These are phyloP conservation scores for Cladophialophora immunda DNA, from an alignment of 2,329 filamentous ascomycete genomes.

Conservation along the genomic window DNA sequence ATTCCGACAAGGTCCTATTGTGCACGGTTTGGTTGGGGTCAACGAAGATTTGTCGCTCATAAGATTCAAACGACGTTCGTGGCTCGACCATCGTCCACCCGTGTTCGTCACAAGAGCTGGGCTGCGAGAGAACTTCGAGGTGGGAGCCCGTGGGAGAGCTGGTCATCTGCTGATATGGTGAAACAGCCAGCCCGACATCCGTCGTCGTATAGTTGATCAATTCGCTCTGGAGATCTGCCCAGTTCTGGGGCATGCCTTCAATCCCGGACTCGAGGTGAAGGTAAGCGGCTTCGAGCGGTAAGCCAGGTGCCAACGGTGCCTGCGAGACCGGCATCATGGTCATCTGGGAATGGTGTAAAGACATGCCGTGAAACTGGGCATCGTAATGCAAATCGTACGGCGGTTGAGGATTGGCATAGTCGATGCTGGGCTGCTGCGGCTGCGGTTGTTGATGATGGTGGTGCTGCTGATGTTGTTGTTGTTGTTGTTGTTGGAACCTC, in stretches of 20 bases:
- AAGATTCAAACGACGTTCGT: constrained; percentile 75
- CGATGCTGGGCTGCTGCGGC: constrained; percentile 27
- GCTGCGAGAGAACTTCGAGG: constrained; percentile 84
- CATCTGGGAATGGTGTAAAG: constrained; percentile 59
- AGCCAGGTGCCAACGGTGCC: constrained; percentile 66
- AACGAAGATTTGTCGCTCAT: constrained; percentile 76
- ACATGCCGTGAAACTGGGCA: constrained; percentile 63
- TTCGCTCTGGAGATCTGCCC: constrained; percentile 80
- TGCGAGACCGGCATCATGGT: constrained; percentile 66
- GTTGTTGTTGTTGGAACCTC: constrained; percentile 52
- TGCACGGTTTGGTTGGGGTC: constrained; percentile 92
- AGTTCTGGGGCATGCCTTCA: constrained; percentile 74
- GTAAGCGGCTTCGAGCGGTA: constrained; percentile 72
- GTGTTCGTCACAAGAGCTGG: constrained; percentile 81
- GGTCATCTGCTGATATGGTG: constrained; percentile 53
- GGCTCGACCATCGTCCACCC: constrained; percentile 86
- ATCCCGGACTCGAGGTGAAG: constrained; percentile 60
- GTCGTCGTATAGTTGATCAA: constrained; percentile 64
- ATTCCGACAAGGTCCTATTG: constrained; percentile 85
- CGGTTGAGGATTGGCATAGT: constrained; percentile 43
- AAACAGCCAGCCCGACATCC: constrained; percentile 58
- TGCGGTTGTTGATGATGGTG: constrained; percentile 40
- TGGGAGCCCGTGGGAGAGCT: constrained; percentile 81
- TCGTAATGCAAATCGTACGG: constrained; percentile 66
- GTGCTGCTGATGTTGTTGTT: constrained; percentile 33